Percentiles rank a stretch among this genome's conserved stretches.
phyloP scores from a whole-genome alignment of 495 filamentous ascomycete species.

The Evernia prunastri region DNA sequence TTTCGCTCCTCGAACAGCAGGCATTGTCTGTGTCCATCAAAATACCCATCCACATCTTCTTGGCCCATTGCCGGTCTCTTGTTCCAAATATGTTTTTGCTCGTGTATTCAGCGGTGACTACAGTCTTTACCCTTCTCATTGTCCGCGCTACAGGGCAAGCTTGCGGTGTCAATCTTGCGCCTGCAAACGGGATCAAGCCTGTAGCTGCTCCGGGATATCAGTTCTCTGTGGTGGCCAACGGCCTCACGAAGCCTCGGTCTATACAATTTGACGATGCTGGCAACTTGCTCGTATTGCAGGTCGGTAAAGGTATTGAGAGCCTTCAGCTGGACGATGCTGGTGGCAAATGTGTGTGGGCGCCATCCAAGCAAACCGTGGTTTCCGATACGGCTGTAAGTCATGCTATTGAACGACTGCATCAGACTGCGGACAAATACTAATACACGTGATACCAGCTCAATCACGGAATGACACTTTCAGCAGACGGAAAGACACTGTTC shows the following conservation, averaged over 20 bases:
- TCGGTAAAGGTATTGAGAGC: conserved; percentile 45
- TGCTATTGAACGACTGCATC: neutral
- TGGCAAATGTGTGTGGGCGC: conserved; percentile 41
- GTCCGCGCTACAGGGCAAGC: neutral
- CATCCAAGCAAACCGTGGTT: conserved; percentile 1
- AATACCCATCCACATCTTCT: neutral
- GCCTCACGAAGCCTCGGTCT: conserved; percentile 47
- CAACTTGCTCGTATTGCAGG: conserved; percentile 53
- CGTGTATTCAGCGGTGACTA: neutral
- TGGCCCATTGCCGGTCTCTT: neutral
- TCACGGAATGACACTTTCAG: conserved; percentile 62
- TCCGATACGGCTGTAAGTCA: conserved; percentile 4
- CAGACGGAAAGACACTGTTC: conserved; percentile 56
- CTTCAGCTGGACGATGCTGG: conserved; percentile 44
- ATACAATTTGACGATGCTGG: conserved; percentile 53
- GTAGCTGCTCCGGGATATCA: conserved; percentile 50
- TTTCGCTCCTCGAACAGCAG: neutral
- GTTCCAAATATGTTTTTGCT: neutral
- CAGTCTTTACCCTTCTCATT: neutral
- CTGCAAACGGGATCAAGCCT: conserved; percentile 31
- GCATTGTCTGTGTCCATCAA: neutral
- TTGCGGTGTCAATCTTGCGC: conserved; percentile 3
- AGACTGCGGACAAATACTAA: neutral
- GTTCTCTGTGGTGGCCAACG: conserved; percentile 46
- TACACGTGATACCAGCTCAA: conserved; percentile 40